Base-by-base conservation (phyloP, 2,329 filamentous ascomycete species). In the Neocatenulostroma microsporum region DNA sequence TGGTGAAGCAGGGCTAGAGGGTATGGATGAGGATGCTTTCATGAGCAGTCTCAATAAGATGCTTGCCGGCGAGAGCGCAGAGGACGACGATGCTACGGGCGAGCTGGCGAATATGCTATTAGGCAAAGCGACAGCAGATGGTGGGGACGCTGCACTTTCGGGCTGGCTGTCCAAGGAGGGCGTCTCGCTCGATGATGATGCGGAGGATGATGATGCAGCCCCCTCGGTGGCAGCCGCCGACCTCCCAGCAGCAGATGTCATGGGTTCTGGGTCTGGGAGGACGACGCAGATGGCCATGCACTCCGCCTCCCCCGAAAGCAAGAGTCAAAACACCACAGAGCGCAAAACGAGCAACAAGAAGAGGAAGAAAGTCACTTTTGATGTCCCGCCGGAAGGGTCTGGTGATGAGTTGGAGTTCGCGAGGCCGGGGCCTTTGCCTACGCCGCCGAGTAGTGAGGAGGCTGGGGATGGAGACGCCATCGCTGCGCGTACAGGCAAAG, bases 31-130 rank as follows among this genome's bases (percentile, higher is more conserved):
- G 24, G 49, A 55, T 10, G 58, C 61, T 10, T 56, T 70, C 31
- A 58, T 69, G 35, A 48, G 64, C 30, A 64, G 61, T 12, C 60
- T 66, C 4, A 54, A 60, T 46, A 60, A 66, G 34, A 67, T 70
- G 64, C 53, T 68, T 9, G 58, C 56, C 4, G 60, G 62, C 19
- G 53, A 63, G n/a, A 58, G 42, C 33, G 50, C 53, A 6, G 57
- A 58, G 18, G 65, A 67, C 32, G n/a, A n/a, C n/a, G 64, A 66
- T 12, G 61, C 66, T 37, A 54, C 61, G 14, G 61, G 61, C 18
- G 55, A 64, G 29, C 53, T 70, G 42, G 62, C 66, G 19, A 60
- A 62, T 21, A 58, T 57, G 9, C 53, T 70, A 40, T 56, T 70
- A 8, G 51, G 49, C 13, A 56, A 60, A 14, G 55, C 51, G 2